A percentile compares a stretch with the other conserved stretches of the same genome.
Conservation (phyloP, 176 grass and related monocot species). For the Juncus effusus region DNA sequence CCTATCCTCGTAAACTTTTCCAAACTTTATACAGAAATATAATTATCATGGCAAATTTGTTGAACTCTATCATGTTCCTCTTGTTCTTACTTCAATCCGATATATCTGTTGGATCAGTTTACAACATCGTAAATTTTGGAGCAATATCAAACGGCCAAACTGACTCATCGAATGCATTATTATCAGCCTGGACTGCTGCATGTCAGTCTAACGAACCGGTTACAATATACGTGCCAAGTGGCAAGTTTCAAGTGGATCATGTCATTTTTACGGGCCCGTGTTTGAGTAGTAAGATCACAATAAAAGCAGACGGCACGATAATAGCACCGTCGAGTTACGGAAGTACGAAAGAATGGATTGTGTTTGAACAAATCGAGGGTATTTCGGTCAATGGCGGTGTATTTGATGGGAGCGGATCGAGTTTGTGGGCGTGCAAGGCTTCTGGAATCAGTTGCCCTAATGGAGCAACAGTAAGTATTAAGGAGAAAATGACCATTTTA, state of each 20-base stretch:
- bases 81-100: constrained; percentile 3
- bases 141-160: constrained; percentile 36
- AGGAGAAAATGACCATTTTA: constrained; percentile 7
- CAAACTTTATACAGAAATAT: background rate
- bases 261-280: constrained; percentile 41
- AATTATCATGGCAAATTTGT: constrained; percentile 26
- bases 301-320: constrained; percentile 40
- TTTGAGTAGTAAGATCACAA: constrained; percentile 10
- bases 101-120: constrained; percentile 11
- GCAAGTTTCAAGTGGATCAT: constrained; percentile 33
- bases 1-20: background rate
- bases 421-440: constrained; percentile 52
- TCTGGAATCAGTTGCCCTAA: constrained; percentile 26
- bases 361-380: constrained; percentile 41
- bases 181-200: constrained; percentile 38
- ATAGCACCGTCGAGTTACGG: constrained; percentile 38
- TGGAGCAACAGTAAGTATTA: constrained; percentile 37
- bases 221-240: constrained; percentile 44
- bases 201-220: constrained; percentile 30
- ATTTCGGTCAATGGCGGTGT: constrained; percentile 42
- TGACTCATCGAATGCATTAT: constrained; percentile 31
- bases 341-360: constrained; percentile 28
- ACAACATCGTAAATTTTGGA: constrained; percentile 35
- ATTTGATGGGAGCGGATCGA: constrained; percentile 39
- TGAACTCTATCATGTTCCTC: background rate